Conservation (phyloP, 345 rosid species). For the Stellera chamaejasme region DNA sequence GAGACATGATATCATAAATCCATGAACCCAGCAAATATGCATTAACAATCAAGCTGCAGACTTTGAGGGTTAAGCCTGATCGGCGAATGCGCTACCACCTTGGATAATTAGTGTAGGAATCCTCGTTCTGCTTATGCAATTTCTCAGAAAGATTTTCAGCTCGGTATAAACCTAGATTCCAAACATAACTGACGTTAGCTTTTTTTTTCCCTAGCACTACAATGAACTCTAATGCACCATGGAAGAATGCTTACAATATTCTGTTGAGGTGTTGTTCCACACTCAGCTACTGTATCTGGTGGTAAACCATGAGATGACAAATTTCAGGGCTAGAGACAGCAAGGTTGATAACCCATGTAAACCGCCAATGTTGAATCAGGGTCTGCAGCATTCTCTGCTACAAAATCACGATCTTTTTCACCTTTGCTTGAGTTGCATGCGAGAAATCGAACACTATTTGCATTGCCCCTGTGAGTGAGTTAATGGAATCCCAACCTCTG, state of each 20-base stretch:
- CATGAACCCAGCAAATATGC: too few species aligned
- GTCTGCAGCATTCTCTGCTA: conserved; percentile 89
- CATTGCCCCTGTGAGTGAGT: conserved; percentile 73
- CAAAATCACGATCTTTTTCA: conserved; percentile 67
- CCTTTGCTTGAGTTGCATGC: conserved; percentile 94
- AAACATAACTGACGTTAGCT: neutral
- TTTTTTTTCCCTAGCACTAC: too few species aligned
- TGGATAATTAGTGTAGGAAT: conserved; percentile 72
- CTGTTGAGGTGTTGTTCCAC: conserved; percentile 78
- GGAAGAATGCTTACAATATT: conserved; percentile 43
- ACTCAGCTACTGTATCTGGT: conserved; percentile 69
- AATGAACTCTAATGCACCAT: too few species aligned
- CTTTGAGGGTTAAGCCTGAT: too few species aligned
- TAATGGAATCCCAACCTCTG: conserved; percentile 90
- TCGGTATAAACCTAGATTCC: conserved; percentile 66
- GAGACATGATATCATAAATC: too few species aligned
- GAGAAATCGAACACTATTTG: conserved; percentile 82
- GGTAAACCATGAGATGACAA: conserved; percentile 83
- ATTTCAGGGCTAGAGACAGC: conserved; percentile 69
- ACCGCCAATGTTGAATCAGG: conserved; percentile 87
- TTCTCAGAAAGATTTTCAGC: conserved; percentile 64
- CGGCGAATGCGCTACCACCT: conserved; percentile 80
- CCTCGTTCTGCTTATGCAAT: conserved; percentile 47
- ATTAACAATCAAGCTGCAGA: too few species aligned
- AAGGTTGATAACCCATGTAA: conserved; percentile 95